Evolutionary conservation across 495 filamentous ascomycete genomes (phyloP), one percentile per base, ranked within the genome.

Genomic region (Jackrogersella minutella): DNA sequence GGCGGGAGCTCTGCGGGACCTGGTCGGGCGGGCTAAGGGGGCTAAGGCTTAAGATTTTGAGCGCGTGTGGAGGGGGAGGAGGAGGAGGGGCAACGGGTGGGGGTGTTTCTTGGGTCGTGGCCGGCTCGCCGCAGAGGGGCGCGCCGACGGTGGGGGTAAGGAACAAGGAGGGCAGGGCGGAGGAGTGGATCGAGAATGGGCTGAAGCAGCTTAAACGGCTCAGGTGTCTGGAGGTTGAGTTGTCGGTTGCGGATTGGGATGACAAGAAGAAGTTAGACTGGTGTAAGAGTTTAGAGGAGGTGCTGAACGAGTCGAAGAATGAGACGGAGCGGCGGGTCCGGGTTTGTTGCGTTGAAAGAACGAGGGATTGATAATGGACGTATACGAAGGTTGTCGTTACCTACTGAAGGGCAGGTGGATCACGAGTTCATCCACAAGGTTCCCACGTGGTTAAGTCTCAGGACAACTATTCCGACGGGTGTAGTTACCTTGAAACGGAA

Each of bases 1-100:
- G 77, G 76, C 34, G 51, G 40, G 68, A 66, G 26, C 51, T 79
- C 0, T 80, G 76, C 56, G 68, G 43, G 16, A 37, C 55, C 1
- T 77, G 74, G 74, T 46, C 62, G 1, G 4, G 16, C 1, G 74
- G 74, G 1, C 50, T 78, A 5, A 43, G 61, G 4, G 74, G 74
- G 0, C 43, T 78, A 43, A 40, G 74, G 16, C 59, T 78, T 3
- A 74, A 72, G 57, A 66, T 77, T 8, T 49, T 69, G 13, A 41
- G n/a, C n/a, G n/a, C n/a, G n/a, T n/a, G n/a, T n/a, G n/a, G 66
- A 17, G 66, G 68, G 13, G 59, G 68, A 7, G 66, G 59, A 19
- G n/a, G 39, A 1, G 59, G 47, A 1, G 36, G 53, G 19, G 22
- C 50, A 3, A 46, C 13, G 14, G 28, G 63, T 1, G 50, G 44